These are phyloP conservation scores for Schizonepeta tenuifolia DNA, from an alignment of 257 asterid species.

Conservation along the genomic window DNA sequence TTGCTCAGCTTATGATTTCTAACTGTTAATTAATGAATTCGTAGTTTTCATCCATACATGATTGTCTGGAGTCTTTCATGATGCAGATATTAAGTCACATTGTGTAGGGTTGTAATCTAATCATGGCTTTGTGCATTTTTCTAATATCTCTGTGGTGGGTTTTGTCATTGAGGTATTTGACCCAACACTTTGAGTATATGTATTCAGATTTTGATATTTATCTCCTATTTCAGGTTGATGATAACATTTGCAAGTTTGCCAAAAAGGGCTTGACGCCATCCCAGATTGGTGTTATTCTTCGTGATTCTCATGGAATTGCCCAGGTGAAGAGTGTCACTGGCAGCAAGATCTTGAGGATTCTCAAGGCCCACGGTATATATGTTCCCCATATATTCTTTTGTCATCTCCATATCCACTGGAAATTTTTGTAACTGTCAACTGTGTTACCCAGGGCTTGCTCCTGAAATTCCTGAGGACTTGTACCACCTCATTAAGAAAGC, in stretches of 20 bases:
- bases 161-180: too few relatives aligned
- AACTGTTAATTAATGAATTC: not conserved
- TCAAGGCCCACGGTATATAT: slow-evolving; percentile 51
- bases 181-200: not conserved
- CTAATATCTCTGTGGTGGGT: too few relatives aligned
- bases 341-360: slow-evolving; percentile 69
- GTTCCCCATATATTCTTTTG: not conserved
- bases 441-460: slow-evolving; percentile 58
- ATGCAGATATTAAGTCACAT: too few relatives aligned
- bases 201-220: not conserved
- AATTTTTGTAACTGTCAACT: not conserved
- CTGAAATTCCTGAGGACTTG: slow-evolving; percentile 68
- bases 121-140: not conserved
- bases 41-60: not conserved
- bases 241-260: slow-evolving; percentile 67
- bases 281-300: slow-evolving; percentile 74
- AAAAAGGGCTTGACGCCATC: slow-evolving; percentile 74
- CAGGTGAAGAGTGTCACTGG: slow-evolving; percentile 73
- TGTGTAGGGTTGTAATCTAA: not conserved
- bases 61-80: not conserved
- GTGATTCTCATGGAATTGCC: slow-evolving; percentile 79
- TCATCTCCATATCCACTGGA: not conserved
- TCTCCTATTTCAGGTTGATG: slow-evolving; percentile 53
- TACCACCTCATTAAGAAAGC: slow-evolving; percentile 73
- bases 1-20: not conserved